These are phyloP conservation scores for Yamadazyma dendronema DNA, from an alignment of 1,139 yeast species.

Conservation along the genomic window DNA sequence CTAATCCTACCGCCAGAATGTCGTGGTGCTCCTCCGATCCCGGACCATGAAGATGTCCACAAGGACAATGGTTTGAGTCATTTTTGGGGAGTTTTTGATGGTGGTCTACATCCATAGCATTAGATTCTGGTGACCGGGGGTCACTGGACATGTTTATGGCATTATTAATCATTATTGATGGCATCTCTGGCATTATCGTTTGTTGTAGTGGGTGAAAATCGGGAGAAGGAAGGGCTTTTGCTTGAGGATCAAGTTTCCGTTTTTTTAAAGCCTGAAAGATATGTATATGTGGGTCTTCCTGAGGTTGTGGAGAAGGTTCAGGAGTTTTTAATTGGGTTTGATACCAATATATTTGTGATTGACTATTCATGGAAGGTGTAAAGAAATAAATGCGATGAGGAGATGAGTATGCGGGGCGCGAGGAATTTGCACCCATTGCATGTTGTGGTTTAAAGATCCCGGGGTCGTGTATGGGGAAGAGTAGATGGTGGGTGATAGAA, in stretches of 20 bases:
- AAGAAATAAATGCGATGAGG: neutral
- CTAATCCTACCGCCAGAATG: constrained; percentile 28
- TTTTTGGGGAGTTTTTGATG: too few species aligned
- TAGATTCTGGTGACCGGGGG: neutral
- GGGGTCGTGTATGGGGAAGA: too few species aligned
- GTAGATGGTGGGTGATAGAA: too few species aligned
- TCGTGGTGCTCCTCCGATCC: constrained; percentile 28
- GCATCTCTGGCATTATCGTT: too few species aligned
- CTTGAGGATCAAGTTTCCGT: neutral
- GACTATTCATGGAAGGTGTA: neutral
- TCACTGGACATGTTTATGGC: too few species aligned
- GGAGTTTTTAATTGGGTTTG: neutral
- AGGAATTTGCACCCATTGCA: neutral
- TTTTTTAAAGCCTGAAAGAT: neutral
- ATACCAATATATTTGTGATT: neutral
- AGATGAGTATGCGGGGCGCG: neutral
- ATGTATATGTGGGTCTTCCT: neutral
- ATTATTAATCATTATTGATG: too few species aligned
- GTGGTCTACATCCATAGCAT: constrained; percentile 2
- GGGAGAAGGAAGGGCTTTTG: too few species aligned
- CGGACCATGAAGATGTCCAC: constrained; percentile 36
- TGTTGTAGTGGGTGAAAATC: too few species aligned
- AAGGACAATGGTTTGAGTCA: constrained; percentile 16
- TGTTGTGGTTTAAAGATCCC: neutral
- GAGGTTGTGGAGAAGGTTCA: neutral